A percentile compares a stretch with the other conserved stretches of the same genome.
These are phyloP conservation scores for Aspergillus tanneri DNA, from an alignment of 2,329 filamentous ascomycete species.

Conservation along the genomic window DNA sequence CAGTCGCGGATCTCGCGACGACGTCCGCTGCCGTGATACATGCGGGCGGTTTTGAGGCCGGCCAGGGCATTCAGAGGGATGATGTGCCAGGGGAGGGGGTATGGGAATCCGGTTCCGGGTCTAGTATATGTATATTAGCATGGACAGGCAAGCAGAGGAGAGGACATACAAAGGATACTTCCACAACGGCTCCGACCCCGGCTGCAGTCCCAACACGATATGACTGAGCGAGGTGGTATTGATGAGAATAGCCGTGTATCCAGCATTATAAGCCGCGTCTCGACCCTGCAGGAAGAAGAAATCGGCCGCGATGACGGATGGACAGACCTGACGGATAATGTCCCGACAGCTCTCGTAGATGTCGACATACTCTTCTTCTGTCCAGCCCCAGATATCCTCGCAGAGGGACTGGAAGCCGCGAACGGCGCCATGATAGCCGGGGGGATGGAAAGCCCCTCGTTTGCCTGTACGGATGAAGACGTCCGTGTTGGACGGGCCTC, in stretches of 20 bases:
- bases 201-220: constrained; percentile 43
- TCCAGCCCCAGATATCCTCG: constrained; percentile 37
- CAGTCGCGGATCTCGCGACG: constrained; percentile 25
- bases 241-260: constrained; percentile 39
- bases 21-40: constrained; percentile 26
- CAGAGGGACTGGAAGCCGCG: constrained; percentile 32
- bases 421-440: constrained; percentile 37
- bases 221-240: constrained; percentile 49
- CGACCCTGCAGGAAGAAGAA: constrained; percentile 46
- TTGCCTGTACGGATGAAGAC: constrained; percentile 33
- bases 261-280: constrained; percentile 43
- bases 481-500: constrained; percentile 34
- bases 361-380: constrained; percentile 41
- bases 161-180: constrained; percentile 35
- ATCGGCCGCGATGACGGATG: constrained; percentile 47
- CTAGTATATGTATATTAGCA: constrained; percentile 25
- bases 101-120: constrained; percentile 47
- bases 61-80: constrained; percentile 46
- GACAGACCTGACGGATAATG: constrained; percentile 40
- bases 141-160: neutral
- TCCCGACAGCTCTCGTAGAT: constrained; percentile 41
- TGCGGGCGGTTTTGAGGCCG: constrained; percentile 29
- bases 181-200: constrained; percentile 32
- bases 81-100: constrained; percentile 48
- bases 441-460: constrained; percentile 29